Evolutionary conservation across 2,329 filamentous ascomycete species (phyloP).

Genomic region (Sporothrix brunneoviolacea): DNA sequence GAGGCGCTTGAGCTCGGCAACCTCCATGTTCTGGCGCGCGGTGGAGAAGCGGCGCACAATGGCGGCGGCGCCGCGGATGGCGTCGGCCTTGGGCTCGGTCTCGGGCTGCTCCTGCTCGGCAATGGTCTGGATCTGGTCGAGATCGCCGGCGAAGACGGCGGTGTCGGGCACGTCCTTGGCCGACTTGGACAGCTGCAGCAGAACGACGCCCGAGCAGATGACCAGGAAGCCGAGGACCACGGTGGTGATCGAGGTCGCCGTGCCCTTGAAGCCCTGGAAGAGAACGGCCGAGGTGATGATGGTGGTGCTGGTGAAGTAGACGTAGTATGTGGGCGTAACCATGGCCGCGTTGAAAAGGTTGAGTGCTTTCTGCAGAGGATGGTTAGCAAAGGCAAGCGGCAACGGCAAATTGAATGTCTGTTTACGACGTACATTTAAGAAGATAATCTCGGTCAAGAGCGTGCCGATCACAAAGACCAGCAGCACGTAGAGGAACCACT

Average conservation of each 20-base stretch:
- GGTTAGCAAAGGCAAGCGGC: background rate
- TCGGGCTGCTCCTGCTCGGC: conserved; percentile 95
- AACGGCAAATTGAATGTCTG: no score
- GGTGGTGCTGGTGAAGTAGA: conserved; percentile 93
- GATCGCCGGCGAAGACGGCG: conserved; percentile 83
- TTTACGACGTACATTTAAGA: conserved; percentile 74
- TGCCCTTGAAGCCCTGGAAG: conserved; percentile 90
- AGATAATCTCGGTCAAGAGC: conserved; percentile 88
- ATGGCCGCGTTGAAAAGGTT: conserved; percentile 95
- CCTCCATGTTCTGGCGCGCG: conserved; percentile 69
- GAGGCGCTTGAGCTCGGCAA: conserved; percentile 69
- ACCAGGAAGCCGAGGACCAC: conserved; percentile 89
- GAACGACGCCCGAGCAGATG: conserved; percentile 86
- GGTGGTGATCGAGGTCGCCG: conserved; percentile 70
- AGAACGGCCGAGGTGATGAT: conserved; percentile 90
- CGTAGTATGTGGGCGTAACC: conserved; percentile 97
- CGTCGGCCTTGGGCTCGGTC: conserved; percentile 90
- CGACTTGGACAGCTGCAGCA: conserved; percentile 94
- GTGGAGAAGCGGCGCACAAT: conserved; percentile 78
- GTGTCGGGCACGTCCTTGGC: conserved; percentile 95
- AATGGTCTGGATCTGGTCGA: conserved; percentile 92
- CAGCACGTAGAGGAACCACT: conserved; percentile 94
- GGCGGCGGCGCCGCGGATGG: conserved; percentile 83
- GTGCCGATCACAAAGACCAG: conserved; percentile 88
- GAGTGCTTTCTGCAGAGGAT: conserved; percentile 75